Percentiles rank a stretch among this genome's conserved stretches.
phyloP scores from a whole-genome alignment of 2,329 filamentous ascomycete species.

The Fusarium aywerte region DNA sequence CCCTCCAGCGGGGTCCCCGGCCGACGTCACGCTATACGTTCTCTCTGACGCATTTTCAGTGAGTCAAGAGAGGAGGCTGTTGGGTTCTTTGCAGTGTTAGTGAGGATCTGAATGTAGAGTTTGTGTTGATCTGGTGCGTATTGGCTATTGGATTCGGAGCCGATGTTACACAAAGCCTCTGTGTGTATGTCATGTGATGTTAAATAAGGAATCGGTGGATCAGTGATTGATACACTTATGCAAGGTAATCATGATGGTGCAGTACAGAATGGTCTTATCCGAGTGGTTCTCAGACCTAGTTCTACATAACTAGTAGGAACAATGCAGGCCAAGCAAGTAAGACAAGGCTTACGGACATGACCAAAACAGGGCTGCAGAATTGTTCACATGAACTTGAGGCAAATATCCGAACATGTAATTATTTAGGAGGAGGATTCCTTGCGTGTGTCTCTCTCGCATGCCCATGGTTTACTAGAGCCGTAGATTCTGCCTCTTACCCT shows the following conservation, averaged over 20 bases:
- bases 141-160: background rate
- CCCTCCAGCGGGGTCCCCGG: constrained; percentile 8
- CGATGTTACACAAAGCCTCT: background rate
- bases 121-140: constrained; percentile 6
- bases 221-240: background rate
- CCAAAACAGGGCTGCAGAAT: constrained; percentile 22
- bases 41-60: constrained; percentile 13
- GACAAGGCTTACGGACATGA: background rate
- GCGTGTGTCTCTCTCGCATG: background rate
- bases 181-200: background rate
- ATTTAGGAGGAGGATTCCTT: background rate
- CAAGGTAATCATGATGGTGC: background rate
- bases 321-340: constrained; percentile 5
- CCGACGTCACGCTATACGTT: constrained; percentile 1
- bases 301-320: background rate
- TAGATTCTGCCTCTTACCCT: constrained; percentile 9
- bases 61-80: background rate
- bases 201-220: background rate
- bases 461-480: background rate
- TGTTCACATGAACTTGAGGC: constrained; percentile 1
- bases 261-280: background rate
- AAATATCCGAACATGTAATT: background rate
- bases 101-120: background rate
- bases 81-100: background rate
- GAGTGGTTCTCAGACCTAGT: background rate